Conservation (phyloP, 2,329 filamentous ascomycete species). For the Fusarium penzigii region DNA sequence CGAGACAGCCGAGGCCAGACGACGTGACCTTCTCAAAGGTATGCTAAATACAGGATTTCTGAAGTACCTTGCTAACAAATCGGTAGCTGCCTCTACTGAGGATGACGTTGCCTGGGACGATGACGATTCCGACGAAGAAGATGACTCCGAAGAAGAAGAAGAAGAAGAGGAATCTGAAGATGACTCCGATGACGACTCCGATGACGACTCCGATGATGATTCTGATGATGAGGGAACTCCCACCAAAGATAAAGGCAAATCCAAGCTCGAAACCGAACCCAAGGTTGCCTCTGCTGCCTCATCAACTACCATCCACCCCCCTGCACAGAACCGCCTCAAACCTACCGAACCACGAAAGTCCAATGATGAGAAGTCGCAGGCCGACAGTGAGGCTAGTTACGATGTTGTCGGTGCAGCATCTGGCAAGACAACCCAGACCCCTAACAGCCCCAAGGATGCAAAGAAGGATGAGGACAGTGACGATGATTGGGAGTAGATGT, state of each 20-base stretch:
- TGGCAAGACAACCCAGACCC: conserved; percentile 75
- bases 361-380: conserved; percentile 85
- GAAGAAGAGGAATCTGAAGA: conserved; percentile 67
- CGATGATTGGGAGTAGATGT: conserved; percentile 73
- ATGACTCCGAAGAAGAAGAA: conserved; percentile 22
- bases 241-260: neutral
- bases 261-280: conserved; percentile 14
- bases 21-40: conserved; percentile 92
- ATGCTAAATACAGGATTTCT: conserved; percentile 32
- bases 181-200: conserved; percentile 8
- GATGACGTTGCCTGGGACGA: conserved; percentile 68
- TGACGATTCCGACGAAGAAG: conserved; percentile 61
- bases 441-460: conserved; percentile 62
- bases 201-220: conserved; percentile 23
- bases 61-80: conserved; percentile 11
- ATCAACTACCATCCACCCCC: conserved; percentile 62
- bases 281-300: conserved; percentile 55
- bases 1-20: conserved; percentile 86
- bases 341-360: conserved; percentile 68
- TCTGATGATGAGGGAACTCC: conserved; percentile 23
- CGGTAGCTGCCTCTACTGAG: conserved; percentile 64
- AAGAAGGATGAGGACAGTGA: conserved; percentile 55
- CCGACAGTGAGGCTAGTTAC: conserved; percentile 94
- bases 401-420: conserved; percentile 83
- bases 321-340: conserved; percentile 53